These are phyloP conservation scores for Lichtheimia ramosa DNA, from an alignment of 371 early-diverging fungal genomes.

Conservation along the genomic window DNA sequence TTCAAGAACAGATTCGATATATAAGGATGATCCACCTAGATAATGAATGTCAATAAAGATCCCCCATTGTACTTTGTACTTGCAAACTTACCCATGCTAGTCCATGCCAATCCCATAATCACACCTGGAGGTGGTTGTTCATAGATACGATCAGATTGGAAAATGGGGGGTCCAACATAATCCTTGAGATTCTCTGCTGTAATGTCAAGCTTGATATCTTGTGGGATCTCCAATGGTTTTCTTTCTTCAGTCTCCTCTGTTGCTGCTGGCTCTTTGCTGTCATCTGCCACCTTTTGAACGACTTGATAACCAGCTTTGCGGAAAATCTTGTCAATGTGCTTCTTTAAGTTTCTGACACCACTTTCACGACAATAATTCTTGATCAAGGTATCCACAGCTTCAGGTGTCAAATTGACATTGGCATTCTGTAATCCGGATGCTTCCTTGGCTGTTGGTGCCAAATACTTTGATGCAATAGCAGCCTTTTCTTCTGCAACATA, in stretches of 20 bases:
- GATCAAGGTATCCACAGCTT: conserved; percentile 84
- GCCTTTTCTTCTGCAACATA: conserved; percentile 97
- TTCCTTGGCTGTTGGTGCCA: conserved; percentile 81
- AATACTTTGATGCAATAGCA: conserved; percentile 89
- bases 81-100: conserved; percentile 73
- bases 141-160: conserved; percentile 88
- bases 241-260: conserved; percentile 23
- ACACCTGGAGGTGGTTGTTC: conserved; percentile 90
- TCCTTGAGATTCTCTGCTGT: conserved; percentile 76
- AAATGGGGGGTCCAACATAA: conserved; percentile 91
- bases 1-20: conserved; percentile 93
- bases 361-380: conserved; percentile 93
- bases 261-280: not conserved
- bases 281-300: conserved; percentile 56
- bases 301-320: conserved; percentile 94
- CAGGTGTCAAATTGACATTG: conserved; percentile 70
- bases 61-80: not conserved
- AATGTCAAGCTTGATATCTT: conserved; percentile 61
- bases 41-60: not conserved
- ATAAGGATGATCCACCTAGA: conserved; percentile 87
- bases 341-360: conserved; percentile 96
- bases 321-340: conserved; percentile 96
- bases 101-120: conserved; percentile 96
- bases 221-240: conserved; percentile 55
- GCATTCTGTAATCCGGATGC: conserved; percentile 79